A percentile compares a stretch with the other conserved stretches of the same genome.
phyloP scores from a whole-genome alignment of 129 eudicot genomes.

The Solidago caesia region DNA sequence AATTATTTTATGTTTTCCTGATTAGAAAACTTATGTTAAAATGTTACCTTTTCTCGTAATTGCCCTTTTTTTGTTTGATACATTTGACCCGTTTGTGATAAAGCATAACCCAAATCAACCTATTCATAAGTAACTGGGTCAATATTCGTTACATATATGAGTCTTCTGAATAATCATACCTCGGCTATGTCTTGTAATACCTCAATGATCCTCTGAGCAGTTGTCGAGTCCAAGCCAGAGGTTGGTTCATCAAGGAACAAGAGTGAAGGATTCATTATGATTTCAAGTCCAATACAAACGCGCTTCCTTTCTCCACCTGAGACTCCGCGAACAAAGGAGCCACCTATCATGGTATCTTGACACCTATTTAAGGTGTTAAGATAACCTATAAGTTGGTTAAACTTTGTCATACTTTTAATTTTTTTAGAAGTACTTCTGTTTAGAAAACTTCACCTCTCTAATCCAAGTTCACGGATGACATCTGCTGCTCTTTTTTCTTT shows the following conservation, averaged over 20 bases:
- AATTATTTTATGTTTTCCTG: too few species aligned
- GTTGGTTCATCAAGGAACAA: constrained; percentile 45
- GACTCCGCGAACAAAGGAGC: constrained; percentile 42
- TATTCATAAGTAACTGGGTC: too few species aligned
- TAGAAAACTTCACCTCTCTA: constrained; percentile 25
- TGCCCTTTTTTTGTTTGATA: too few species aligned
- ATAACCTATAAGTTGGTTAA: background rate
- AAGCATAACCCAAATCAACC: too few species aligned
- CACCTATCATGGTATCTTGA: constrained; percentile 45
- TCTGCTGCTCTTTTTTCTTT: constrained; percentile 40
- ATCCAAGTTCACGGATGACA: constrained; percentile 44
- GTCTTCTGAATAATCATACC: constrained; percentile 24
- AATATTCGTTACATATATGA: background rate
- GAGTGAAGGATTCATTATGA: constrained; percentile 50
- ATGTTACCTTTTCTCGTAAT: too few species aligned
- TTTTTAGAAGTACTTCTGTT: background rate
- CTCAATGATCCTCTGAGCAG: constrained; percentile 44
- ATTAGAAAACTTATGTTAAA: too few species aligned
- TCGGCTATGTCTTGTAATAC: constrained; percentile 39
- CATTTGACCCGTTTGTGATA: background rate
- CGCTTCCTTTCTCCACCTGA: constrained; percentile 66
- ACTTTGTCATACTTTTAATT: background rate
- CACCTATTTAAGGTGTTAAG: constrained; percentile 32
- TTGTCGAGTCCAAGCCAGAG: constrained; percentile 52
- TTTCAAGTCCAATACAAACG: constrained; percentile 52